Percentiles rank a stretch among this genome's conserved stretches.
phyloP scores from a whole-genome alignment of 306 rosid genomes.

The Ziziphus jujuba region DNA sequence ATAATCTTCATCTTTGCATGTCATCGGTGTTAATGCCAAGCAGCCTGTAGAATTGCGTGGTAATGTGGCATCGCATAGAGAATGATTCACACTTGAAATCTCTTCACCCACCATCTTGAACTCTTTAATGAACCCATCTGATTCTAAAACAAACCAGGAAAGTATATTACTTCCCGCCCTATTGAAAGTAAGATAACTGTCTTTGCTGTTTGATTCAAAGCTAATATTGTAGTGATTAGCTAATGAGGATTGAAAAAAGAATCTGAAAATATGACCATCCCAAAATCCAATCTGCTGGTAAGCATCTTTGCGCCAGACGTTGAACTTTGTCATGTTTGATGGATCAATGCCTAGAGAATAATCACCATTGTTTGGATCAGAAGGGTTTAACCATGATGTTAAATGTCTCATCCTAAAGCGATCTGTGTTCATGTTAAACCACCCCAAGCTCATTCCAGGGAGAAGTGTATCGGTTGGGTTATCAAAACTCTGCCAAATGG shows the following conservation, averaged over 20 bases:
- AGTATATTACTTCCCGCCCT: constrained; percentile 1
- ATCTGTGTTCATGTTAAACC: constrained; percentile 11
- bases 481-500: constrained; percentile 25
- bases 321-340: neutral
- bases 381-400: constrained; percentile 18
- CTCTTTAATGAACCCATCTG: constrained; percentile 18
- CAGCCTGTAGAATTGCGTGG: neutral
- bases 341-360: constrained; percentile 11
- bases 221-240: constrained; percentile 12
- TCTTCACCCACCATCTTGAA: constrained; percentile 10
- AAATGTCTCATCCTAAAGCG: constrained; percentile 3
- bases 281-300: constrained; percentile 20
- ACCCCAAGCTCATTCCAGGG: constrained; percentile 30
- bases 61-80: constrained; percentile 10
- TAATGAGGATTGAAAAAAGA: constrained; percentile 7
- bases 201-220: neutral
- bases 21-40: neutral
- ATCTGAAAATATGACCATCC: constrained; percentile 18
- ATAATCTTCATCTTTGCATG: constrained; percentile 3
- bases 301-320: neutral
- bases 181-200: constrained; percentile 22
- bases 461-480: constrained; percentile 17
- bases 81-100: constrained; percentile 12
- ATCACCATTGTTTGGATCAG: constrained; percentile 4
- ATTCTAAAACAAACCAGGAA: constrained; percentile 24